Conservation (phyloP, 306 rosid species). For the Ceratonia siliqua region DNA sequence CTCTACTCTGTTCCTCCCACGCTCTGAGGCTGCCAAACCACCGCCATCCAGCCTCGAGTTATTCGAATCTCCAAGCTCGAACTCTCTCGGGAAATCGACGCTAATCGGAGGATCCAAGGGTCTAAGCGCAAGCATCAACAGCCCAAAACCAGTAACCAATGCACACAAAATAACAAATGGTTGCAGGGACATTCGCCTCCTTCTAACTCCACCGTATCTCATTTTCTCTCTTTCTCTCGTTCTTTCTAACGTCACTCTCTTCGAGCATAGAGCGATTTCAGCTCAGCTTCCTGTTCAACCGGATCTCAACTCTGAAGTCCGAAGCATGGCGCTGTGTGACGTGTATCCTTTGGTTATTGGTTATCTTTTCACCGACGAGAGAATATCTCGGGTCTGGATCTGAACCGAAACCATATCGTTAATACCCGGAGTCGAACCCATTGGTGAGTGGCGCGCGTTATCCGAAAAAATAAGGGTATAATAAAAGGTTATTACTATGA, state of each 20-base stretch:
- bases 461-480: constrained; percentile 17
- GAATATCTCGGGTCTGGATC: constrained; percentile 24
- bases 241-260: neutral
- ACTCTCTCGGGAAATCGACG: constrained; percentile 35
- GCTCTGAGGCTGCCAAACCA: constrained; percentile 8
- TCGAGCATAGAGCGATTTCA: neutral
- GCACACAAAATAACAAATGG: constrained; percentile 54
- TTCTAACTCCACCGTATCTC: constrained; percentile 63
- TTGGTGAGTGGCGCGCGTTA: constrained; percentile 37
- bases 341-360: neutral
- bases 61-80: constrained; percentile 31
- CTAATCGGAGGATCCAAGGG: constrained; percentile 60
- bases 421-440: neutral
- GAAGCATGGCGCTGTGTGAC: too few relatives aligned
- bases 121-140: constrained; percentile 55
- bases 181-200: constrained; percentile 49
- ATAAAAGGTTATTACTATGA: too few relatives aligned
- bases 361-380: neutral
- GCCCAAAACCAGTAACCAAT: constrained; percentile 46
- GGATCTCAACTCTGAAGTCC: constrained; percentile 34
- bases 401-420: neutral
- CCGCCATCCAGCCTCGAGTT: constrained; percentile 24
- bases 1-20: constrained; percentile 12
- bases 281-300: constrained; percentile 21
- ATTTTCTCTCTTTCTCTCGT: constrained; percentile 25